Percentiles rank a stretch among this genome's conserved stretches.
Conservation (phyloP, 164 flowering plant genomes). For the Pachysandra terminalis region DNA sequence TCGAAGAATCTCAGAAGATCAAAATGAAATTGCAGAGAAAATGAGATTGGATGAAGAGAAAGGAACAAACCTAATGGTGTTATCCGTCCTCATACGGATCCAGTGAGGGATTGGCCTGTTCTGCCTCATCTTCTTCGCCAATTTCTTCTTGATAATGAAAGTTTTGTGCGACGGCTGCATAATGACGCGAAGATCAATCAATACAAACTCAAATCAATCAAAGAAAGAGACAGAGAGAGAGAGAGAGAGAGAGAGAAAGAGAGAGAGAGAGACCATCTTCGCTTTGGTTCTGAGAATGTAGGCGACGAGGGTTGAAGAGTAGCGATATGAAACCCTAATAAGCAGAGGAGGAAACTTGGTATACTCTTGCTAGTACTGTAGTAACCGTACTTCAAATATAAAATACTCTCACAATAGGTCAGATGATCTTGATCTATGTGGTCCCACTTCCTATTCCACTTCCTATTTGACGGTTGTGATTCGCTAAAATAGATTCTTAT, state of each 20-base stretch:
- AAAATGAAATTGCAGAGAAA: background rate
- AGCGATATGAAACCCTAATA: too few relatives aligned
- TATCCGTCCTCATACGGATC: constrained; percentile 30
- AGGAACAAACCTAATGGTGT: constrained; percentile 18
- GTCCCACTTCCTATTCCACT: too few relatives aligned
- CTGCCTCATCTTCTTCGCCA: constrained; percentile 31
- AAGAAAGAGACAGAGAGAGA: too few relatives aligned
- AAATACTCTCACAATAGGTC: too few relatives aligned
- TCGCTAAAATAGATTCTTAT: too few relatives aligned
- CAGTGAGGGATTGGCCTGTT: constrained; percentile 32
- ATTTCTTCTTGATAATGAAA: constrained; percentile 26
- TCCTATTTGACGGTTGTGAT: too few relatives aligned
- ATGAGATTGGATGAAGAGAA: background rate
- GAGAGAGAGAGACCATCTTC: background rate
- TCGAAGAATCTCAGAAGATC: background rate
- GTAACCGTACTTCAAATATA: too few relatives aligned
- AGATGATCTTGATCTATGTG: too few relatives aligned
- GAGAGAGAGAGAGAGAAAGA: too few relatives aligned
- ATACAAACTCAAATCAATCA: background rate
- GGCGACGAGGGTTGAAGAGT: too few relatives aligned
- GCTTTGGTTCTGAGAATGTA: background rate
- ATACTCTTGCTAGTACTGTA: too few relatives aligned
- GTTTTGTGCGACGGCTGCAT: constrained; percentile 22
- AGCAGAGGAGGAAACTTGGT: too few relatives aligned
- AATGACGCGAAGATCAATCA: background rate